Percentiles rank a stretch among this genome's conserved stretches.
Evolutionary conservation across 768 basidiomycete genomes (phyloP).

Genomic region (Mycena metata): DNA sequence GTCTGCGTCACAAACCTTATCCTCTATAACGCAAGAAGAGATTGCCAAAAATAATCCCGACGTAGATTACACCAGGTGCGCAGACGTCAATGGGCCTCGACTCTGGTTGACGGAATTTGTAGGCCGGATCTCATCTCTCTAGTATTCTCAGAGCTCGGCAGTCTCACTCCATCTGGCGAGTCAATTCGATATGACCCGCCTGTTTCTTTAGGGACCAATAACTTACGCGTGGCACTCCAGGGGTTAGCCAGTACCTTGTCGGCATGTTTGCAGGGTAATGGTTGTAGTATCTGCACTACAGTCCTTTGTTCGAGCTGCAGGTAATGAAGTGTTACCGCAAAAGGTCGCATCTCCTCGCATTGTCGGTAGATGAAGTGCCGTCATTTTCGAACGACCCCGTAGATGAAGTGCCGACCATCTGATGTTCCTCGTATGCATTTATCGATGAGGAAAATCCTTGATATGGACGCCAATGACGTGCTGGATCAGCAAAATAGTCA

Average conservation of each 20-base stretch:
- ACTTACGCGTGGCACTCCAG: constrained; percentile 56
- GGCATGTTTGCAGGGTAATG: constrained; percentile 77
- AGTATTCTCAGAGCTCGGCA: constrained; percentile 95
- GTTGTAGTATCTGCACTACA: neutral
- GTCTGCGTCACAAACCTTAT: constrained; percentile 40
- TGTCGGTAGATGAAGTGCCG: constrained; percentile 13
- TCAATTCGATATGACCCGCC: neutral
- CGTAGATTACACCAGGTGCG: constrained; percentile 93
- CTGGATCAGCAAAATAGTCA: constrained; percentile 10
- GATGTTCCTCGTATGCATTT: constrained; percentile 21
- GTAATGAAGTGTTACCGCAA: neutral
- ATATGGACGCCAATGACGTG: constrained; percentile 16
- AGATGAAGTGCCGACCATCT: no score
- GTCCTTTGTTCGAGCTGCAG: neutral
- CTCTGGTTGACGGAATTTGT: constrained; percentile 35
- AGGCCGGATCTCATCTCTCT: constrained; percentile 95
- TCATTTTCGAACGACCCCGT: neutral
- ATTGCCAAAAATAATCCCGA: constrained; percentile 87
- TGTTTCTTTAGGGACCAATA: neutral
- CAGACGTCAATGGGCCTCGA: constrained; percentile 32
- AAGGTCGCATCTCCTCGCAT: constrained; percentile 7
- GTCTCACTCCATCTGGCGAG: constrained; percentile 73
- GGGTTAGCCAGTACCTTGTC: constrained; percentile 83
- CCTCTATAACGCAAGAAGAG: constrained; percentile 84
- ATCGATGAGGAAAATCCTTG: constrained; percentile 26